phyloP scores from a whole-genome alignment of 768 basidiomycete genomes.

The Russula olivacea region DNA sequence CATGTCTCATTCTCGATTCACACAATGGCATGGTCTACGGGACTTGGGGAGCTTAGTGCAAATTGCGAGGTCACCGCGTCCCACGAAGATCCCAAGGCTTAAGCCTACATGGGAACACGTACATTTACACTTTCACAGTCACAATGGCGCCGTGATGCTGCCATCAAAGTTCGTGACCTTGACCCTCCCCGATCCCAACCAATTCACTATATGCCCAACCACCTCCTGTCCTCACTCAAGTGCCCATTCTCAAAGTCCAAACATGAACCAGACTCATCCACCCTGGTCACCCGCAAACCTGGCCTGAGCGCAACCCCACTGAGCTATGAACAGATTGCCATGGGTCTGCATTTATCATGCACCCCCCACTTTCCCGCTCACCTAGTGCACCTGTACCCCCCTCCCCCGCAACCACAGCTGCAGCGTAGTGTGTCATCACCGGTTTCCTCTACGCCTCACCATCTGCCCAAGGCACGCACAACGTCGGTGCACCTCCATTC shows the following conservation, averaged over 20 bases:
- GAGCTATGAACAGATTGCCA: constrained; percentile 70
- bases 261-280: neutral
- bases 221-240: constrained; percentile 14
- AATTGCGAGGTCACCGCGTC: too few relatives aligned
- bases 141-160: too few relatives aligned
- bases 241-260: constrained; percentile 15
- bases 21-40: too few relatives aligned
- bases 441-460: constrained; percentile 29
- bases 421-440: constrained; percentile 8
- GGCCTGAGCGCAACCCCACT: constrained; percentile 45
- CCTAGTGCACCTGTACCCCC: constrained; percentile 16
- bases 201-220: constrained; percentile 2
- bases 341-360: constrained; percentile 72
- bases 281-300: constrained; percentile 31
- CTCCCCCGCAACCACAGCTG: neutral
- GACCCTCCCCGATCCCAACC: constrained; percentile 2
- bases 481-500: constrained; percentile 27
- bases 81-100: too few relatives aligned
- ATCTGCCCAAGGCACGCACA: constrained; percentile 19
- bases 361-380: constrained; percentile 61
- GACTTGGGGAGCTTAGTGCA: too few relatives aligned
- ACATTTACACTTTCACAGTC: too few relatives aligned
- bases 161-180: too few relatives aligned
- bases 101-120: too few relatives aligned
- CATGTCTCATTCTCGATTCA: too few relatives aligned